Conservation (phyloP, 2,329 filamentous ascomycete species). For the Xylaria arbuscula region DNA sequence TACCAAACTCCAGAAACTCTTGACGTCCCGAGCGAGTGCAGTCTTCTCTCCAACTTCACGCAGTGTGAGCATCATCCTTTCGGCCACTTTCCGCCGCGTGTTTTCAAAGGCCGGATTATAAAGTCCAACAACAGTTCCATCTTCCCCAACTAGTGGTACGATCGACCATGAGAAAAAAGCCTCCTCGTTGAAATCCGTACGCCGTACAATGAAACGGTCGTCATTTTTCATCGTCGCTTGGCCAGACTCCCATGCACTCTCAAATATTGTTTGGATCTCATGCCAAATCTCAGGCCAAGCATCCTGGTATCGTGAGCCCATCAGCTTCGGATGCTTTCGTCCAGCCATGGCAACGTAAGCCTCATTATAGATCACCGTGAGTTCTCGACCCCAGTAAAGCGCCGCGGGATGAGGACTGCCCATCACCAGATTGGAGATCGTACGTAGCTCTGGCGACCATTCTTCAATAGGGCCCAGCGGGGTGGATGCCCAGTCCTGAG, state of each 20-base stretch:
- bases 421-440: conserved; percentile 87
- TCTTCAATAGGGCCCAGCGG: conserved; percentile 78
- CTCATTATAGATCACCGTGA: conserved; percentile 77
- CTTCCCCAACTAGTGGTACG: conserved; percentile 78
- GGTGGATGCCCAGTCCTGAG: conserved; percentile 78
- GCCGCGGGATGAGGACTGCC: conserved; percentile 78
- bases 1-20: conserved; percentile 78
- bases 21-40: conserved; percentile 76
- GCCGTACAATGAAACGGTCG: conserved; percentile 77
- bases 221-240: conserved; percentile 88
- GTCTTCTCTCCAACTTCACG: conserved; percentile 82
- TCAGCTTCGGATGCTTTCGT: conserved; percentile 78
- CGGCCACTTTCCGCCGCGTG: conserved; percentile 80
- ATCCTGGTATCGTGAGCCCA: conserved; percentile 76
- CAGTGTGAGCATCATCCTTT: conserved; percentile 81
- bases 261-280: conserved; percentile 74
- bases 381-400: conserved; percentile 82
- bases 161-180: conserved; percentile 87
- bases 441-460: conserved; percentile 77
- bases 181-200: conserved; percentile 78
- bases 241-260: conserved; percentile 73
- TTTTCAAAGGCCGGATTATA: conserved; percentile 88
- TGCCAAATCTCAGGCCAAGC: conserved; percentile 82
- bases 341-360: conserved; percentile 77
- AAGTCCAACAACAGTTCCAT: conserved; percentile 78